A percentile compares a stretch with the other conserved stretches of the same genome.
phyloP scores from a whole-genome alignment of 1,284 basidiomycete species.

The Apiotrichum brassicae region DNA sequence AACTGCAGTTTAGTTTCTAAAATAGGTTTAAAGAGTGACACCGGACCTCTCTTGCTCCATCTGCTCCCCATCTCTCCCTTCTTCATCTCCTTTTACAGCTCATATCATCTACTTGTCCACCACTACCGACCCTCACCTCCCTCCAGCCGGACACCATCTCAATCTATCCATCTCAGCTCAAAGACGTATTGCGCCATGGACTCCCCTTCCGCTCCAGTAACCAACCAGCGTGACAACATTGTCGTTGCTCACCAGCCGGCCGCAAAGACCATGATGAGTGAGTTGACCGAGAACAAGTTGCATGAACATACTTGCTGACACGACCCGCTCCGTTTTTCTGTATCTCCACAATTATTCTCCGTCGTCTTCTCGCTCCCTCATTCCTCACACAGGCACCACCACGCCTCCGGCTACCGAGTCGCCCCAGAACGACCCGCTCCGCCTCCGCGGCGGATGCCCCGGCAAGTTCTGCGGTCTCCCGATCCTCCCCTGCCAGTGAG shows the following conservation, averaged over 20 bases:
- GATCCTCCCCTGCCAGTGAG: slow-evolving; percentile 43
- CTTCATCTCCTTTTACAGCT: background rate
- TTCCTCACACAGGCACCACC: background rate
- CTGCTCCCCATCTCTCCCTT: too few species aligned
- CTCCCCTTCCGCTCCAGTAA: background rate
- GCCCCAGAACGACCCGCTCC: slow-evolving; percentile 22
- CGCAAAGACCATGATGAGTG: slow-evolving; percentile 30
- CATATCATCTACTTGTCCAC: background rate
- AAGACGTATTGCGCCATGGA: too few species aligned
- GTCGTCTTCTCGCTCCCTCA: too few species aligned
- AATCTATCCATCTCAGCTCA: too few species aligned
- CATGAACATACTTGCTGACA: background rate
- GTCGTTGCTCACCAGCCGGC: slow-evolving; percentile 31
- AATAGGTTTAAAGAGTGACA: background rate
- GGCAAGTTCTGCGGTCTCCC: slow-evolving; percentile 41
- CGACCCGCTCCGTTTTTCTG: background rate
- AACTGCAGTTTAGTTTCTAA: too few species aligned
- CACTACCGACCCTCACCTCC: background rate
- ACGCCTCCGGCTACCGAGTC: slow-evolving; percentile 5
- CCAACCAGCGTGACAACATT: background rate
- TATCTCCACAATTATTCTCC: background rate
- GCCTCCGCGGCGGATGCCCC: slow-evolving; percentile 44
- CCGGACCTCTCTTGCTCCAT: background rate
- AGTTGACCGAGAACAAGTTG: slow-evolving; percentile 5
- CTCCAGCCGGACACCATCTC: background rate